Conservation (phyloP, 23 red algal genomes). For the Agarophyton chilense region DNA sequence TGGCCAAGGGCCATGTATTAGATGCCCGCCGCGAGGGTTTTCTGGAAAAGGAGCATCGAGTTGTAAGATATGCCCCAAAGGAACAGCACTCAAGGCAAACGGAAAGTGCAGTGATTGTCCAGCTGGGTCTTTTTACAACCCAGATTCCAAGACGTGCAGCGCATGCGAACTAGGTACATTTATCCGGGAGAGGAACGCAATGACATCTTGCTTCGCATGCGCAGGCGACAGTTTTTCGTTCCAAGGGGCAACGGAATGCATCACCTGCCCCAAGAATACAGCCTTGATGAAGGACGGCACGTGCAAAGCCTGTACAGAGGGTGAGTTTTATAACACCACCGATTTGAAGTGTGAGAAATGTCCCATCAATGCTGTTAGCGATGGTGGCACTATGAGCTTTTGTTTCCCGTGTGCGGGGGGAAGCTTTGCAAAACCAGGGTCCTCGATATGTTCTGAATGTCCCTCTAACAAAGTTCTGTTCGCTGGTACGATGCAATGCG, state of each 20-base stretch:
- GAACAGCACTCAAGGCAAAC: slow-evolving; percentile 12
- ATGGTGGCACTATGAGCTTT: slow-evolving; percentile 16
- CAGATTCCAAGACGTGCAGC: background rate
- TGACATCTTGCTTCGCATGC: background rate
- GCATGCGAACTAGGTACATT: slow-evolving; percentile 6
- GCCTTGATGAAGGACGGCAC: slow-evolving; percentile 21
- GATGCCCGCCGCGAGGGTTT: background rate
- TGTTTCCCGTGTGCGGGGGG: slow-evolving; percentile 11
- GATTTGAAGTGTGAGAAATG: slow-evolving; percentile 1
- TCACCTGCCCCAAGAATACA: background rate
- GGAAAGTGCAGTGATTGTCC: slow-evolving; percentile 22
- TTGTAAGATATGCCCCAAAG: slow-evolving; percentile 19
- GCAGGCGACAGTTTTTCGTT: slow-evolving; percentile 19
- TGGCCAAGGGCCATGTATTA: slow-evolving; percentile 13
- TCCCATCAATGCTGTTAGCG: slow-evolving; percentile 9
- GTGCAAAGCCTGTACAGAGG: background rate
- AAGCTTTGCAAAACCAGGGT: slow-evolving; percentile 16
- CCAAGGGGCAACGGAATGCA: slow-evolving; percentile 1
- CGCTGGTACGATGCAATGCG: background rate
- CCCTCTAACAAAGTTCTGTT: slow-evolving; percentile 1
- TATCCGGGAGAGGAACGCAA: slow-evolving; percentile 3
- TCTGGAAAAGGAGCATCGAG: background rate
- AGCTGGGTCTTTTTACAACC: background rate
- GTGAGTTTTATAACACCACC: slow-evolving; percentile 2
- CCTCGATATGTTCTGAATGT: background rate